Evolutionary conservation across 306 rosid species (phyloP).

Genomic region (Astragalus glycyphyllos): DNA sequence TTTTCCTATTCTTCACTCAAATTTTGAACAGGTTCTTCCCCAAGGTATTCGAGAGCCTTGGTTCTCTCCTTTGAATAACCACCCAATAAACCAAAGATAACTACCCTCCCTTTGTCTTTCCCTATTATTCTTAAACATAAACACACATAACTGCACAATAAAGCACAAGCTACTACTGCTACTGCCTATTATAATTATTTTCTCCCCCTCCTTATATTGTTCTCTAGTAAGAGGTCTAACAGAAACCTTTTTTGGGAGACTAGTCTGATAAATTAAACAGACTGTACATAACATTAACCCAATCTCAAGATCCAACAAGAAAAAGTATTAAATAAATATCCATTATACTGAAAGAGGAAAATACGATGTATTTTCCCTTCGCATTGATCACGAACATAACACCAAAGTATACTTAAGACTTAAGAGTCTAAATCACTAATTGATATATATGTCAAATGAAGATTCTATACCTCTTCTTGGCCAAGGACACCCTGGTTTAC

Average conservation of each 20-base stretch:
- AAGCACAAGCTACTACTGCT: too few relatives aligned
- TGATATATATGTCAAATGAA: constrained; percentile 24
- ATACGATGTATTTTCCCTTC: constrained; percentile 29
- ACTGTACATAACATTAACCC: constrained; percentile 20
- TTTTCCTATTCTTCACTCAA: too few relatives aligned
- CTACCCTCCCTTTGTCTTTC: too few relatives aligned
- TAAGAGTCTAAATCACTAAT: constrained; percentile 10
- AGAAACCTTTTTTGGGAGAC: constrained; percentile 28
- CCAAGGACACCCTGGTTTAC: constrained; percentile 72
- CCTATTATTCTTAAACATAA: too few relatives aligned
- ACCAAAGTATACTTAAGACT: not conserved
- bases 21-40: too few relatives aligned
- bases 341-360: constrained; percentile 26
- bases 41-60: too few relatives aligned
- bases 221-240: too few relatives aligned
- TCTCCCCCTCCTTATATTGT: too few relatives aligned
- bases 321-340: constrained; percentile 31
- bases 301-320: constrained; percentile 26
- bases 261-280: constrained; percentile 10
- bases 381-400: constrained; percentile 27
- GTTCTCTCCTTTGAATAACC: too few relatives aligned
- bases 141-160: too few relatives aligned
- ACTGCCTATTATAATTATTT: too few relatives aligned
- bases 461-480: constrained; percentile 81
- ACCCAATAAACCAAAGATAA: too few relatives aligned